These are phyloP conservation scores for Rosa chinensis DNA, from an alignment of 306 rosid species.

Conservation along the genomic window DNA sequence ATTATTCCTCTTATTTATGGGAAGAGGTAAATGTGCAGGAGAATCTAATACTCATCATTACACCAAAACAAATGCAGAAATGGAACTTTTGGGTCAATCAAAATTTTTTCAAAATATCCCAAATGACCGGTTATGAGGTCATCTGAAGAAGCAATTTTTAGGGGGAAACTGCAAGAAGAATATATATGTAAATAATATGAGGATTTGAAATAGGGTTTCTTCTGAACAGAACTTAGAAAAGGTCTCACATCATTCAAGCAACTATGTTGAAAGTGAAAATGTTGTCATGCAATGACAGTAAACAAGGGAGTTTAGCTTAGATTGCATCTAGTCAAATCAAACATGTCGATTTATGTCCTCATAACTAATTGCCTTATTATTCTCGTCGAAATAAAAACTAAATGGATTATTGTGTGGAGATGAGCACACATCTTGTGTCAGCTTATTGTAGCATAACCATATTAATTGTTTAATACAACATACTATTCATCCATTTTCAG, in stretches of 20 bases:
- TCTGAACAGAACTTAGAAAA: background rate
- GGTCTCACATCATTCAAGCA: background rate
- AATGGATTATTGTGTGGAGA: background rate
- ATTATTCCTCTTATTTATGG: background rate
- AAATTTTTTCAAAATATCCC: background rate
- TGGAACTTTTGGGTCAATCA: background rate
- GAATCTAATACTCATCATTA: background rate
- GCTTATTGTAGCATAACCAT: background rate
- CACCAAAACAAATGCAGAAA: background rate
- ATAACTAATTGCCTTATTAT: background rate
- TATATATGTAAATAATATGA: background rate
- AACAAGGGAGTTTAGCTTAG: background rate
- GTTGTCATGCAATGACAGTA: conserved; percentile 52
- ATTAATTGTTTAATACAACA: background rate
- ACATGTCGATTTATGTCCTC: conserved; percentile 26
- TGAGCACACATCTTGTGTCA: background rate
- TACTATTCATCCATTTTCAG: background rate
- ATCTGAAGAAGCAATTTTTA: background rate
- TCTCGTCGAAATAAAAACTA: no score
- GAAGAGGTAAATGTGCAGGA: background rate
- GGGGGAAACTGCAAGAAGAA: background rate
- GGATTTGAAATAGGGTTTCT: background rate
- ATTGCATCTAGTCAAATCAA: conserved; percentile 9
- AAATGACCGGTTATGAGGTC: background rate
- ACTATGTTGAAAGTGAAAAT: conserved; percentile 28